Evolutionary conservation across 2,329 filamentous ascomycete species (phyloP).

Genomic region (Ophioceras dolichostomum): DNA sequence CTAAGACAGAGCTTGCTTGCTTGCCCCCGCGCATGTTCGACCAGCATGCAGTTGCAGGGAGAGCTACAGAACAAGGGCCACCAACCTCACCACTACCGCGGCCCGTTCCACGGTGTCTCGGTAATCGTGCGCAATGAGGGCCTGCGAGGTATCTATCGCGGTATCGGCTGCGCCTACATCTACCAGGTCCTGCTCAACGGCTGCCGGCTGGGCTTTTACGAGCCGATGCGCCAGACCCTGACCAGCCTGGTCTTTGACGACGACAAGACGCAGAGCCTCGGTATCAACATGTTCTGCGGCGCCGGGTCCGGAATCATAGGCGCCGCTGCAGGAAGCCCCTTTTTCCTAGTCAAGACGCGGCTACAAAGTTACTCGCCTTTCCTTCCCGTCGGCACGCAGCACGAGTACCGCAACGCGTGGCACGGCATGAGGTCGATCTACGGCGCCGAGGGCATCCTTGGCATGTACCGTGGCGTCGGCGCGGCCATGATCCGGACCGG

Average conservation of each 20-base stretch:
- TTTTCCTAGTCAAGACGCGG: conserved; percentile 95
- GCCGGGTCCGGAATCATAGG: conserved; percentile 83
- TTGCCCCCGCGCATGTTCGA: not conserved
- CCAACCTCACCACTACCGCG: conserved; percentile 78
- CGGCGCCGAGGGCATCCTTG: conserved; percentile 59
- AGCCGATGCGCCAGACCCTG: conserved; percentile 69
- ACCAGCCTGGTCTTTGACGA: conserved; percentile 61
- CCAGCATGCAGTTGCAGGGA: conserved; percentile 76
- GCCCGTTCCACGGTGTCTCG: conserved; percentile 79
- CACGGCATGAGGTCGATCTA: conserved; percentile 80
- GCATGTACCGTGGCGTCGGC: conserved; percentile 80
- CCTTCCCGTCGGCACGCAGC: conserved; percentile 92
- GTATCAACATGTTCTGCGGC: conserved; percentile 87
- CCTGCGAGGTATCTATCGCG: conserved; percentile 71
- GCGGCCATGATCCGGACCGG: conserved; percentile 95
- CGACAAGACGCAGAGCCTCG: conserved; percentile 65
- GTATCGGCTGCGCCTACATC: conserved; percentile 83
- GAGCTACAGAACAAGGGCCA: conserved; percentile 81
- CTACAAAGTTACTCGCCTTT: conserved; percentile 90
- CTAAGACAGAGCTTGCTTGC: not conserved
- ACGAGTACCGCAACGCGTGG: conserved; percentile 73
- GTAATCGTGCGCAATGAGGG: conserved; percentile 91
- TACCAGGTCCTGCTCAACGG: conserved; percentile 96
- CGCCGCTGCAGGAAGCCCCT: conserved; percentile 84
- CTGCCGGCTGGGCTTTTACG: conserved; percentile 94